These are phyloP conservation scores for Didymella glomerata DNA, from an alignment of 2,329 filamentous ascomycete species.

Conservation along the genomic window DNA sequence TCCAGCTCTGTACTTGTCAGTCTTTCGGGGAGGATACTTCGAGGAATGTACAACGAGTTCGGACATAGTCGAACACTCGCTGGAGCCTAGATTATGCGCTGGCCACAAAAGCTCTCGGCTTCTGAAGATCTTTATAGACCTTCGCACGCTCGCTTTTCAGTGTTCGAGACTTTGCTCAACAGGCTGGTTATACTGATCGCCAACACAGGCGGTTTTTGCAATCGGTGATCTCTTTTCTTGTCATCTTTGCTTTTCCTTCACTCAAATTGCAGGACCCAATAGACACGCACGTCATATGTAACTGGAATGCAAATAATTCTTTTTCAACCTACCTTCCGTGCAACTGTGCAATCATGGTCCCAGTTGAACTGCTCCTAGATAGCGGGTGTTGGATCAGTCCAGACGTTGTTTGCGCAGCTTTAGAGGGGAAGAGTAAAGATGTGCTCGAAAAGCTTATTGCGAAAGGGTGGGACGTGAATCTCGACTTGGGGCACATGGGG, in stretches of 20 bases:
- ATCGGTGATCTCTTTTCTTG: conserved; percentile 2
- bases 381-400: no score
- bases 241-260: conserved; percentile 1
- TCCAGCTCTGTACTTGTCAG: not conserved
- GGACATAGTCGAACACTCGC: not conserved
- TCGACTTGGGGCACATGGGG: no score
- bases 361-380: no score
- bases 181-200: not conserved
- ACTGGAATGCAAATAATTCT: no score
- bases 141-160: not conserved
- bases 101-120: not conserved
- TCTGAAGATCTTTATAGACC: not conserved
- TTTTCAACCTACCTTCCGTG: no score
- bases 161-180: not conserved
- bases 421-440: no score
- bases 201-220: not conserved
- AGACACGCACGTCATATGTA: no score
- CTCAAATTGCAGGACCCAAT: conserved; percentile 3
- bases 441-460: no score
- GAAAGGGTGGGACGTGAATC: no score
- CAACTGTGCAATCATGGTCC: no score
- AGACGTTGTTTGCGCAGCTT: no score
- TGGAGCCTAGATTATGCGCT: not conserved
- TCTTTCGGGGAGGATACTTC: not conserved
- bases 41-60: not conserved